Conservation (phyloP, 805 yeast genomes). For the Debaryomyces tyrocola region DNA sequence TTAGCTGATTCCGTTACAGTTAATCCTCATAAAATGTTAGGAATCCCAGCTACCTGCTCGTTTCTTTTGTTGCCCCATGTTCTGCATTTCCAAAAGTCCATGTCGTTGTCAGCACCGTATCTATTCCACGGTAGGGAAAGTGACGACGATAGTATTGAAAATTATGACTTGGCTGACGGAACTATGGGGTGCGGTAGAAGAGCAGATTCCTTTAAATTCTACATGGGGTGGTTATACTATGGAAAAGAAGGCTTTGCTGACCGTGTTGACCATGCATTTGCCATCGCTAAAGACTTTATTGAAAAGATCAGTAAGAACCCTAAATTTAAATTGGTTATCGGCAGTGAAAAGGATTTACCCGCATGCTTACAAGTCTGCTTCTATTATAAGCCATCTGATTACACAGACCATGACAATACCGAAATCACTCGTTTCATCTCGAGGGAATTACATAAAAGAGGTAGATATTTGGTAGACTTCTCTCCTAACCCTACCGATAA, state of each 20-base stretch:
- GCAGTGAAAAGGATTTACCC: slow-evolving; percentile 51
- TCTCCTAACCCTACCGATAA: slow-evolving; percentile 59
- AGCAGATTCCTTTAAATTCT: slow-evolving; percentile 77
- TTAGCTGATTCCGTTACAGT: slow-evolving; percentile 74
- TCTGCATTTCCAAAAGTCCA: slow-evolving; percentile 62
- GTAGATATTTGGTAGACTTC: slow-evolving; percentile 74
- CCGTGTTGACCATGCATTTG: slow-evolving; percentile 73
- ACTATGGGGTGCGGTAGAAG: slow-evolving; percentile 93
- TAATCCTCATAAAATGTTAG: slow-evolving; percentile 86
- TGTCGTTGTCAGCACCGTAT: slow-evolving; percentile 78
- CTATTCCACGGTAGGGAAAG: slow-evolving; percentile 62
- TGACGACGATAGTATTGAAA: slow-evolving; percentile 45
- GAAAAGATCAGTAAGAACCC: slow-evolving; percentile 31
- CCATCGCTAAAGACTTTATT: slow-evolving; percentile 63
- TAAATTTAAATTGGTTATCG: slow-evolving; percentile 53
- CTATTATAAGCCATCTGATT: slow-evolving; percentile 55
- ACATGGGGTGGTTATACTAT: slow-evolving; percentile 78
- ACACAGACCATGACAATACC: slow-evolving; percentile 42
- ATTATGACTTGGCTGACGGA: slow-evolving; percentile 80
- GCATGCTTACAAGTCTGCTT: slow-evolving; percentile 86
- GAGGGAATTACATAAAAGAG: slow-evolving; percentile 54
- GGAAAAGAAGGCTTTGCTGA: slow-evolving; percentile 65
- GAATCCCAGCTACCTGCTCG: slow-evolving; percentile 79
- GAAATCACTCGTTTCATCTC: slow-evolving; percentile 62
- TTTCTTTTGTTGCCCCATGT: slow-evolving; percentile 74